A percentile compares a stretch with the other conserved stretches of the same genome.
Evolutionary conservation across 2,329 filamentous ascomycete genomes (phyloP).

Genomic region (Pyricularia sp.): DNA sequence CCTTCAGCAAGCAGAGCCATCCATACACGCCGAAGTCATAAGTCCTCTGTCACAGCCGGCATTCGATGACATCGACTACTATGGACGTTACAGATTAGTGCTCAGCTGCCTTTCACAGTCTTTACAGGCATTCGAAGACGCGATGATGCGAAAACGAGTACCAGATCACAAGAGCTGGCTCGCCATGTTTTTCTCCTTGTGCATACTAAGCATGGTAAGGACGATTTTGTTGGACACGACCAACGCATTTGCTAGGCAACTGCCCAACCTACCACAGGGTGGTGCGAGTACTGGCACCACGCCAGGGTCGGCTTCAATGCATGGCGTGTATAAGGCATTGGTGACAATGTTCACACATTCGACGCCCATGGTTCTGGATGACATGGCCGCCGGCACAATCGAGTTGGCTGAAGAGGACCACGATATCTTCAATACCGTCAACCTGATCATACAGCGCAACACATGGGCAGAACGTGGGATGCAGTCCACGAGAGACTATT

Average conservation of each 20-base stretch:
- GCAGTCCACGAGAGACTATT: constrained; percentile 33
- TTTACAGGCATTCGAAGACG: constrained; percentile 37
- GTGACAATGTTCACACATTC: constrained; percentile 34
- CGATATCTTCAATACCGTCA: constrained; percentile 27
- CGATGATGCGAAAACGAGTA: constrained; percentile 23
- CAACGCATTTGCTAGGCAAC: constrained; percentile 13
- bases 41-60: constrained; percentile 18
- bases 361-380: constrained; percentile 31
- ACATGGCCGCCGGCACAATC: constrained; percentile 15
- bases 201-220: constrained; percentile 43
- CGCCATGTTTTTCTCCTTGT: constrained; percentile 39
- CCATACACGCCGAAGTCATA: constrained; percentile 24
- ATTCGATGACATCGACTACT: constrained; percentile 31
- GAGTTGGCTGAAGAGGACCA: constrained; percentile 32
- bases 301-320: constrained; percentile 22
- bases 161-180: constrained; percentile 33
- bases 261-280: constrained; percentile 3
- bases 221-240: constrained; percentile 37
- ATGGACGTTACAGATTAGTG: constrained; percentile 33
- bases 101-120: constrained; percentile 38
- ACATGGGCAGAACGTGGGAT: constrained; percentile 34
- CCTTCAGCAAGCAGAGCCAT: constrained; percentile 34
- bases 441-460: constrained; percentile 31
- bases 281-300: constrained; percentile 9
- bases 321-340: constrained; percentile 36